Evolutionary conservation across 306 rosid species (phyloP).

Genomic region (Lablab purpureus): DNA sequence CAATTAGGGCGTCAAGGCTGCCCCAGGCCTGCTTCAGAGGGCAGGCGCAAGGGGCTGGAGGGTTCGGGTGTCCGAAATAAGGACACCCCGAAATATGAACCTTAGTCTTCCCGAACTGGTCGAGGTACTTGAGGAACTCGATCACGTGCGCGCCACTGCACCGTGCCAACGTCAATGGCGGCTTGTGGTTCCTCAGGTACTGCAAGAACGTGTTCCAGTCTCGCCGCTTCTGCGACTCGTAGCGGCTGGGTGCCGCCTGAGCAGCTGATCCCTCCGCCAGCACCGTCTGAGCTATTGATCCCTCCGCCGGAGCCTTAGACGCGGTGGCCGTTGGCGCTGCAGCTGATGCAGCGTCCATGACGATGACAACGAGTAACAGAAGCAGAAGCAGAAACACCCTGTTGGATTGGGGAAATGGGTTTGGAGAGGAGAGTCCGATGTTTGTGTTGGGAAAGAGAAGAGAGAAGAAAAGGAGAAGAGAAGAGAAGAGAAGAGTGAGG

Average conservation of each 20-base stretch:
- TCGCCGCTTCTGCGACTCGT: slow-evolving; percentile 93
- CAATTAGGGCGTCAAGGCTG: slow-evolving; percentile 93
- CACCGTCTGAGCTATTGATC: neutral
- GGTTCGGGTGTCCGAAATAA: slow-evolving; percentile 79
- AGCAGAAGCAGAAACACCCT: too few relatives aligned
- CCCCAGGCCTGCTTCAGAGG: slow-evolving; percentile 96
- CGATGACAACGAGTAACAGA: neutral
- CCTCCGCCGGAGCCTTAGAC: slow-evolving; percentile 24
- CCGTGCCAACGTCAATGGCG: slow-evolving; percentile 81
- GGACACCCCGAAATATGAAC: slow-evolving; percentile 80
- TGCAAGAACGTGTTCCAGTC: slow-evolving; percentile 99
- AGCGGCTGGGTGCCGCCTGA: slow-evolving; percentile 60
- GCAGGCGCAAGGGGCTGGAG: slow-evolving; percentile 89
- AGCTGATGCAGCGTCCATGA: slow-evolving; percentile 71
- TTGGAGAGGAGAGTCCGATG: neutral
- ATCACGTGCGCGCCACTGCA: slow-evolving; percentile 99
- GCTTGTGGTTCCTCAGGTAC: slow-evolving; percentile 89
- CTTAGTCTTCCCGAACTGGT: slow-evolving; percentile 95
- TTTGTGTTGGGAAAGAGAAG: too few relatives aligned
- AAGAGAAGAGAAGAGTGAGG: neutral
- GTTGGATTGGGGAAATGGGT: neutral
- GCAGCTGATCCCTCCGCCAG: slow-evolving; percentile 44
- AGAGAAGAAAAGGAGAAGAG: neutral
- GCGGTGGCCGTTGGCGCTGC: slow-evolving; percentile 39
- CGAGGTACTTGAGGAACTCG: slow-evolving; percentile 88